phyloP scores from a whole-genome alignment of 78 protist species.

The Emiliania huxleyi region DNA sequence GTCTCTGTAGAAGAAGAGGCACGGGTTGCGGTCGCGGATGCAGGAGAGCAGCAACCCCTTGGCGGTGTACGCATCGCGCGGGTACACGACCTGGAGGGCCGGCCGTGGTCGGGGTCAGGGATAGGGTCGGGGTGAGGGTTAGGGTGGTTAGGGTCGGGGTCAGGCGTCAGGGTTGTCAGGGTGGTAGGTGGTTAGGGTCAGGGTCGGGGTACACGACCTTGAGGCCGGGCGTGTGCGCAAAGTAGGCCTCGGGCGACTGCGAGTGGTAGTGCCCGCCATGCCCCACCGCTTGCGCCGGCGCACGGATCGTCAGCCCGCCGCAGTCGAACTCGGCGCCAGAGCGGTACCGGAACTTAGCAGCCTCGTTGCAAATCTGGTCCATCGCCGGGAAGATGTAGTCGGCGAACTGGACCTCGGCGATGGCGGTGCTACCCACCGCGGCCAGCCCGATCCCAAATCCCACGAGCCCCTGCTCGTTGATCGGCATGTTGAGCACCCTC shows the following conservation, averaged over 20 bases:
- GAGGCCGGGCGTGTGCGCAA: slow-evolving; percentile 91
- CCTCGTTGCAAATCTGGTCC: slow-evolving; percentile 93
- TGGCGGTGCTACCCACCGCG: slow-evolving; percentile 84
- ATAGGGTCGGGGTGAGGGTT: no score
- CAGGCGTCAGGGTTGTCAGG: not conserved
- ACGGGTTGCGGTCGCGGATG: slow-evolving; percentile 84
- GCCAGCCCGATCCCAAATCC: slow-evolving; percentile 83
- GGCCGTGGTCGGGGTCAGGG: no score
- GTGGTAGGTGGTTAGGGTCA: not conserved
- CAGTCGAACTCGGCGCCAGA: slow-evolving; percentile 39
- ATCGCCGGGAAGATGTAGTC: slow-evolving; percentile 97
- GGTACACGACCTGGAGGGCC: slow-evolving; percentile 45
- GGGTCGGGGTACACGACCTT: slow-evolving; percentile 52
- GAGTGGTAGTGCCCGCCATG: slow-evolving; percentile 77
- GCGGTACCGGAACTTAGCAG: slow-evolving; percentile 95
- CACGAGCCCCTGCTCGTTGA: slow-evolving; percentile 90
- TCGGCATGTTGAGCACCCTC: slow-evolving; percentile 94
- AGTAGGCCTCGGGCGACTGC: slow-evolving; percentile 92
- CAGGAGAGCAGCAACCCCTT: slow-evolving; percentile 90
- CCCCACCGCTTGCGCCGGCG: slow-evolving; percentile 93
- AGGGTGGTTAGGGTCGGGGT: no score
- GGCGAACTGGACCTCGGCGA: slow-evolving; percentile 85
- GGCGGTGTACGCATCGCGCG: slow-evolving; percentile 84
- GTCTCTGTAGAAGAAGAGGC: no score
- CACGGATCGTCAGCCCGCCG: slow-evolving; percentile 83